phyloP scores from a whole-genome alignment of 352 stramenopile species.

The Pythium rhizo-oryzae region DNA sequence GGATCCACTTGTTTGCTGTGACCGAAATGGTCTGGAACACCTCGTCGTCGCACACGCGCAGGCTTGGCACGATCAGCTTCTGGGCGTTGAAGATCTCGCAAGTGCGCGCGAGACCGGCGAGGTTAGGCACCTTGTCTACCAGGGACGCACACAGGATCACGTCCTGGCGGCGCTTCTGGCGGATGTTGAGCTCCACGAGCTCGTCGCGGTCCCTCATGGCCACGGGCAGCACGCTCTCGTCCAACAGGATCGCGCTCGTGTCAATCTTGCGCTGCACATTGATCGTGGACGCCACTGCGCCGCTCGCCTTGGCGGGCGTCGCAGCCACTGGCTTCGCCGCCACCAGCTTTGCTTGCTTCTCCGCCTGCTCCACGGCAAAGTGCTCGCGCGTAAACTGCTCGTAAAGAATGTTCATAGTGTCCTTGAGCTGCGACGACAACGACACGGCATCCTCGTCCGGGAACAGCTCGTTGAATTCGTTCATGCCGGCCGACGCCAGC shows the following conservation, averaged over 20 bases:
- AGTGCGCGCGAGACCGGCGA: constrained; percentile 93
- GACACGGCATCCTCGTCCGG: constrained; percentile 48
- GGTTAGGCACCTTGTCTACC: constrained; percentile 96
- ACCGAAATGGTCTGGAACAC: constrained; percentile 92
- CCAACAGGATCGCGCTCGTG: constrained; percentile 57
- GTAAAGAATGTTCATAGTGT: constrained; percentile 65
- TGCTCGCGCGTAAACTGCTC: constrained; percentile 77
- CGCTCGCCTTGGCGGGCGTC: not conserved
- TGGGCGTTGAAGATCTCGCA: constrained; percentile 95
- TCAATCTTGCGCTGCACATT: constrained; percentile 85
- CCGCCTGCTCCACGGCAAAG: constrained; percentile 37
- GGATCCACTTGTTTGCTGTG: constrained; percentile 95
- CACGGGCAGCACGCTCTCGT: constrained; percentile 57
- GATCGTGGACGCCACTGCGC: constrained; percentile 9
- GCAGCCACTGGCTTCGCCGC: not conserved
- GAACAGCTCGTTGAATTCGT: constrained; percentile 77
- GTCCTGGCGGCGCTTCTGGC: constrained; percentile 52
- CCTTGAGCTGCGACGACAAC: constrained; percentile 68
- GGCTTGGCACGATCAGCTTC: constrained; percentile 89
- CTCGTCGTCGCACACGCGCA: constrained; percentile 83
- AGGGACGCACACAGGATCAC: constrained; percentile 87
- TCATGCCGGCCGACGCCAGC: constrained; percentile 61
- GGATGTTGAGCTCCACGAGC: constrained; percentile 43
- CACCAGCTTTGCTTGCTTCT: not conserved
- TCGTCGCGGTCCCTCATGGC: constrained; percentile 46